Conservation (phyloP, 2,329 filamentous ascomycete genomes). For the Cercospora zeae-maydis region DNA sequence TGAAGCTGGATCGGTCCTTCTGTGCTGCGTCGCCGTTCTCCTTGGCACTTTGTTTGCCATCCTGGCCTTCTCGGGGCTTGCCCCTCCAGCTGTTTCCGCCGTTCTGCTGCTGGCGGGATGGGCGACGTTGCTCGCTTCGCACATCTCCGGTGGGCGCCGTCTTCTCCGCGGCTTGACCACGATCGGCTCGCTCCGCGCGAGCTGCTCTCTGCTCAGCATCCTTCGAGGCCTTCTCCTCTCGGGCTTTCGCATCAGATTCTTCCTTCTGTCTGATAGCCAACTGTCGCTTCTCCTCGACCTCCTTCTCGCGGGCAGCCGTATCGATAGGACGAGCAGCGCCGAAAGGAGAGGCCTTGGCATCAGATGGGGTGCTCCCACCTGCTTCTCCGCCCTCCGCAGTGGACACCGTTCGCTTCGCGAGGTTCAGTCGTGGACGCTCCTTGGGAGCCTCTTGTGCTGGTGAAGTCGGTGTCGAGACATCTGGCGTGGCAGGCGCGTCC, state of each 20-base stretch:
- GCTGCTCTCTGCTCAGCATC: constrained; percentile 61
- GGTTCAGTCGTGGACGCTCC: constrained; percentile 75
- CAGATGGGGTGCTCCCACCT: constrained; percentile 40
- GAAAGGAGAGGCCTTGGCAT: constrained; percentile 87
- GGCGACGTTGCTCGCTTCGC: constrained; percentile 20
- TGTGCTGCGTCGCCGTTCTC: constrained; percentile 38
- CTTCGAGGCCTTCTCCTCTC: constrained; percentile 59
- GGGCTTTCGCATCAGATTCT: constrained; percentile 80
- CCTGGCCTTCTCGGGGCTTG: constrained; percentile 28
- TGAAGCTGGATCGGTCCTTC: constrained; percentile 34
- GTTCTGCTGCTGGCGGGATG: constrained; percentile 30
- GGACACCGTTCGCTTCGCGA: constrained; percentile 85
- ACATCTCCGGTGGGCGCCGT: constrained; percentile 46
- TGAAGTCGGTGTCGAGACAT: constrained; percentile 71
- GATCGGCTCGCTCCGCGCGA: constrained; percentile 33
- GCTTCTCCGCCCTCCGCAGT: constrained; percentile 58
- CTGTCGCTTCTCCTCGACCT: constrained; percentile 84
- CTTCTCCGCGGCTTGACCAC: constrained; percentile 35
- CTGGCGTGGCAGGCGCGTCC: constrained; percentile 67
- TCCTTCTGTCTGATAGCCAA: constrained; percentile 74
- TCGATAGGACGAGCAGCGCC: constrained; percentile 92
- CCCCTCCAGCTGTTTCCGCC: constrained; percentile 20
- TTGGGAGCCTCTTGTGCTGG: constrained; percentile 61
- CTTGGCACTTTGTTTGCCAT: constrained; percentile 35
- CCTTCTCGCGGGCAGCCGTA: constrained; percentile 80